Percentiles rank a stretch among this genome's conserved stretches.
Evolutionary conservation across 2,329 filamentous ascomycete genomes (phyloP).

Genomic region (Chaetomiaceae sp.): DNA sequence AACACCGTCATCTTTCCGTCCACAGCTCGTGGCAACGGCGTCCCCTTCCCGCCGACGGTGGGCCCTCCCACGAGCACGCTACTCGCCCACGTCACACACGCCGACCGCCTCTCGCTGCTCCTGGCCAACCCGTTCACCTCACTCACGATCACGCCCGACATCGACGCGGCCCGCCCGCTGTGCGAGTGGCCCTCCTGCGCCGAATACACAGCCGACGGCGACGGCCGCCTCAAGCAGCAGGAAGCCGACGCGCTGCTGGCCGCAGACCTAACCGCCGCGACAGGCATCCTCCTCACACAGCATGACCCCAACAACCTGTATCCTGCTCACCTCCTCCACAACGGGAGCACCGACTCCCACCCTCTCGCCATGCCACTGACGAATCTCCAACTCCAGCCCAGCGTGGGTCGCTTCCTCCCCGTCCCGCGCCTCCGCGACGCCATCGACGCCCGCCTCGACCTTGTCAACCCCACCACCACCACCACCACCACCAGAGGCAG

Average conservation of each 20-base stretch:
- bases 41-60: background rate
- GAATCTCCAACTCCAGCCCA: too few species aligned
- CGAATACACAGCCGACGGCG: constrained; percentile 2
- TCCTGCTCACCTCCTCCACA: too few species aligned
- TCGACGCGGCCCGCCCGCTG: background rate
- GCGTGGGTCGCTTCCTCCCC: constrained; percentile 1
- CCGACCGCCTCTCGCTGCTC: background rate
- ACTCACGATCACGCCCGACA: background rate
- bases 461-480: background rate
- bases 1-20: background rate
- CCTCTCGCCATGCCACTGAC: too few species aligned
- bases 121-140: background rate
- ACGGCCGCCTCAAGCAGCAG: background rate
- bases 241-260: background rate
- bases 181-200: constrained; percentile 5
- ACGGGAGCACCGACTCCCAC: too few species aligned
- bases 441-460: background rate
- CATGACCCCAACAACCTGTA: too few species aligned
- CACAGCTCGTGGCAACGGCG: background rate
- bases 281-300: background rate
- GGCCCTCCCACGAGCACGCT: background rate
- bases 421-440: background rate
- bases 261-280: background rate
- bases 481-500: background rate
- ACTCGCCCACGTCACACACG: background rate